Conservation (phyloP, 371 early-diverging fungal species). For the Lichtheimia corymbifera region DNA sequence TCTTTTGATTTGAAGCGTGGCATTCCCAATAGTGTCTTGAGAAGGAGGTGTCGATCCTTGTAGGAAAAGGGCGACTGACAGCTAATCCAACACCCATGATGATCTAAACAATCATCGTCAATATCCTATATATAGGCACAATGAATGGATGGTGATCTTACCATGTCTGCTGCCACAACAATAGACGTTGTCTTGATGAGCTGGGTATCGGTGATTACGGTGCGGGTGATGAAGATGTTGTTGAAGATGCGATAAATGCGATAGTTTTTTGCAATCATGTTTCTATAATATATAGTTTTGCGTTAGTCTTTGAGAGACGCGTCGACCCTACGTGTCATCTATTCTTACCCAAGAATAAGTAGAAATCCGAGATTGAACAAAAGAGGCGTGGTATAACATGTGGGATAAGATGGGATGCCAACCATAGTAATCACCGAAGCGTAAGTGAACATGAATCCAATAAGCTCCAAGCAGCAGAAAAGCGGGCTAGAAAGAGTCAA, state of each 20-base stretch:
- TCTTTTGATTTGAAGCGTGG: slow-evolving; percentile 15
- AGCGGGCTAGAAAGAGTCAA: slow-evolving; percentile 39
- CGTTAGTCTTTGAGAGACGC: background rate
- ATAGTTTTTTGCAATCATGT: slow-evolving; percentile 67
- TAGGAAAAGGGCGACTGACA: slow-evolving; percentile 37
- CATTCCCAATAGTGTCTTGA: slow-evolving; percentile 55
- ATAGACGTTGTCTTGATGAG: slow-evolving; percentile 51
- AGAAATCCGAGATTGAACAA: slow-evolving; percentile 57
- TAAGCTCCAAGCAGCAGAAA: slow-evolving; percentile 59
- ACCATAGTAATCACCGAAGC: slow-evolving; percentile 50
- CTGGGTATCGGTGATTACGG: slow-evolving; percentile 58
- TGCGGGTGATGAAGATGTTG: slow-evolving; percentile 61
- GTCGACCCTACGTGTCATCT: background rate
- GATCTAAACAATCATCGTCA: slow-evolving; percentile 25
- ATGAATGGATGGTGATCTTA: slow-evolving; percentile 14
- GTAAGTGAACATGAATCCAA: slow-evolving; percentile 59
- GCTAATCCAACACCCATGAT: slow-evolving; percentile 42
- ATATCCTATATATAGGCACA: too few relatives aligned
- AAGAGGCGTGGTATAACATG: slow-evolving; percentile 53
- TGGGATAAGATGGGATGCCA: slow-evolving; percentile 44
- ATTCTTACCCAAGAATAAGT: slow-evolving; percentile 49
- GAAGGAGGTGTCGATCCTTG: slow-evolving; percentile 35
- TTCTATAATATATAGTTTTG: slow-evolving; percentile 27
- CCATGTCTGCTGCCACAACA: slow-evolving; percentile 51
- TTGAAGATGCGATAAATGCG: slow-evolving; percentile 63